Conservation (phyloP, 257 asterid genomes). For the Eustoma russellianum region DNA sequence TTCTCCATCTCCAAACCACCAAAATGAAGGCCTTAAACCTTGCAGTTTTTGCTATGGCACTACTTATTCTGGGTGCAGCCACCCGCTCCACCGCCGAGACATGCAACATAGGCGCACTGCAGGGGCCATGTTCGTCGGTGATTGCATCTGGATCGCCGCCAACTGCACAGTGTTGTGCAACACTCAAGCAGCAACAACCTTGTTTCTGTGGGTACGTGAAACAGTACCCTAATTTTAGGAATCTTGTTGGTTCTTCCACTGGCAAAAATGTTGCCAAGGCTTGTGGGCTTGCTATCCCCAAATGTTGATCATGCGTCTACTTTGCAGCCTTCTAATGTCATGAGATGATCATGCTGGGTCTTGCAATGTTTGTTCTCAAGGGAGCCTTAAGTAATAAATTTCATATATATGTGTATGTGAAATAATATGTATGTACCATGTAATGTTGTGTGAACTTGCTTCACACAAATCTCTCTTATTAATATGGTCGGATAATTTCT, state of each 20-base stretch:
- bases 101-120: conserved; percentile 17
- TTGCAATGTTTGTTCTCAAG: neutral
- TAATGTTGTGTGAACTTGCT: neutral
- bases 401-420: neutral
- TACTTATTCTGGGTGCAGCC: conserved; percentile 20
- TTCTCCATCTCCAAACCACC: too few relatives aligned
- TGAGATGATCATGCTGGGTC: too few relatives aligned
- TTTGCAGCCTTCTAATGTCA: neutral
- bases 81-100: conserved; percentile 18
- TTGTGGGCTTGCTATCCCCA: conserved; percentile 25
- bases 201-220: conserved; percentile 26
- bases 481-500: too few relatives aligned
- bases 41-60: conserved; percentile 8
- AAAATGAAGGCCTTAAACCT: conserved; percentile 22
- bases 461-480: neutral
- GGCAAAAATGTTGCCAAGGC: conserved; percentile 18
- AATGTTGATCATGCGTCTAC: conserved; percentile 10
- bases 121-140: conserved; percentile 17
- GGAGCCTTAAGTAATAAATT: too few relatives aligned
- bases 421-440: neutral
- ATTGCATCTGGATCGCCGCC: conserved; percentile 7
- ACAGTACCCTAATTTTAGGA: conserved; percentile 14
- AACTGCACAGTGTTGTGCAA: conserved; percentile 17
- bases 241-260: conserved; percentile 13
- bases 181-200: conserved; percentile 20